Evolutionary conservation across 1,139 yeast genomes (phyloP), one percentile per base, ranked within the genome.

Genomic region (Magnusiomyces suaveolens): DNA sequence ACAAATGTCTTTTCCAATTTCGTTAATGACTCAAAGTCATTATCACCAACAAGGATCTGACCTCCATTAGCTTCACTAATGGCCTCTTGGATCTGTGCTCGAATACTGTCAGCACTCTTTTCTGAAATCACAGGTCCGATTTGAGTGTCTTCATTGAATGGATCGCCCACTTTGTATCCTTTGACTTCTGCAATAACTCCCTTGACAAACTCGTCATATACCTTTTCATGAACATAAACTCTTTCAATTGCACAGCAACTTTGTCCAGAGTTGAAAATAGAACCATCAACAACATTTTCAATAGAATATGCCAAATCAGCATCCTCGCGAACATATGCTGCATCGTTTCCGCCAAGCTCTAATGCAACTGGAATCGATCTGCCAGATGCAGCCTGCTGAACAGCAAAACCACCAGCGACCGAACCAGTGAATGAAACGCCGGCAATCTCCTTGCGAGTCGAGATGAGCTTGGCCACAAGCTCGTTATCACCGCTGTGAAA

Each of bases 291-390:
- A 48, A 90, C 83, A 84, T 94, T 87, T 67, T 85, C 85, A 39
- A 84, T 89, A 49, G 95, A 90, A 43, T 66, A 65, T 54, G 57
- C 54, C 52, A 66, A 54, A 47, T 61, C 63, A 50, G 88, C 69
- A 66, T 89, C 90, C 25, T 88, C 86, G 79, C 96, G 51, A 72
- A 83, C 73, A 83, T 84, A 56, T 78, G 81, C 66, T 80, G 78
- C 69, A 80, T 79, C 62, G 89, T 89, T 89, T 58, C 97, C 97
- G 60, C 97, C 97, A 65, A 95, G 84, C 72, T 89, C 97, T 63
- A 90, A 77, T 41, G 92, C 85, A 51, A 86, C 84, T 65, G 87
- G 87, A 71, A 87, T 87, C 66, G 87, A 66, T 50, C 81, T 67
- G 75, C 80, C 50, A 33, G 87, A 84, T 57, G 88, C 86, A 61